These are phyloP conservation scores for Chaetomium cochliodes DNA, from an alignment of 495 filamentous ascomycete genomes.

Conservation along the genomic window DNA sequence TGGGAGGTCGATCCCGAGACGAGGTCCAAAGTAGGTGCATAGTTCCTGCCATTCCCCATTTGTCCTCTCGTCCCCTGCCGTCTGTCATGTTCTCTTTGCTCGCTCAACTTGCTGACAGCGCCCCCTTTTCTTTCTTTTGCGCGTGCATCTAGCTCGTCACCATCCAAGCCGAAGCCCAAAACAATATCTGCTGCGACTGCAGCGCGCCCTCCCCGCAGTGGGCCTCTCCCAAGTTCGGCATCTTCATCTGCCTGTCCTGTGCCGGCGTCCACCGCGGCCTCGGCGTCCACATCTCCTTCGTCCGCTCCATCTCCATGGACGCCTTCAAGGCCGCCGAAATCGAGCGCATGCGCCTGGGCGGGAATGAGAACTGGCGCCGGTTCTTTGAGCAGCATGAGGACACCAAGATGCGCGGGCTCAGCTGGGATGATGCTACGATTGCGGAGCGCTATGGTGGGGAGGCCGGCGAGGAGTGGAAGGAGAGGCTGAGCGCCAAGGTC, in stretches of 20 bases:
- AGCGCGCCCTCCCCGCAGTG: conserved; percentile 93
- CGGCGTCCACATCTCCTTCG: conserved; percentile 97
- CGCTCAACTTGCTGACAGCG: background rate
- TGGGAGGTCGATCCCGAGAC: conserved; percentile 99
- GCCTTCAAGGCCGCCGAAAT: conserved; percentile 88
- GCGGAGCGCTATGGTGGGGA: conserved; percentile 82
- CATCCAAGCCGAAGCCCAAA: conserved; percentile 82
- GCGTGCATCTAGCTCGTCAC: conserved; percentile 63
- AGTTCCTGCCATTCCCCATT: too few relatives aligned
- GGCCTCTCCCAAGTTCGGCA: conserved; percentile 69
- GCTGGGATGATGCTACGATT: conserved; percentile 76
- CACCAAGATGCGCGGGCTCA: conserved; percentile 57
- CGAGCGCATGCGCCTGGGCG: conserved; percentile 79
- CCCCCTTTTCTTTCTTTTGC: background rate
- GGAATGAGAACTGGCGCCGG: conserved; percentile 77
- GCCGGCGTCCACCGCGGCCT: conserved; percentile 92
- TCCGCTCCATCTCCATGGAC: conserved; percentile 95
- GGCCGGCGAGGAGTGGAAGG: conserved; percentile 94
- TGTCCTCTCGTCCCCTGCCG: too few relatives aligned
- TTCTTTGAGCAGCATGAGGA: conserved; percentile 75
- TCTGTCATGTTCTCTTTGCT: too few relatives aligned
- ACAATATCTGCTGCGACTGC: conserved; percentile 91
- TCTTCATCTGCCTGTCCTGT: conserved; percentile 96
- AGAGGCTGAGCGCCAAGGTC: conserved; percentile 78
- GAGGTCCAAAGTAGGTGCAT: conserved; percentile 69